Base-by-base conservation (phyloP, 2,329 filamentous ascomycete species). In the Hypoxylon rubiginosum region DNA sequence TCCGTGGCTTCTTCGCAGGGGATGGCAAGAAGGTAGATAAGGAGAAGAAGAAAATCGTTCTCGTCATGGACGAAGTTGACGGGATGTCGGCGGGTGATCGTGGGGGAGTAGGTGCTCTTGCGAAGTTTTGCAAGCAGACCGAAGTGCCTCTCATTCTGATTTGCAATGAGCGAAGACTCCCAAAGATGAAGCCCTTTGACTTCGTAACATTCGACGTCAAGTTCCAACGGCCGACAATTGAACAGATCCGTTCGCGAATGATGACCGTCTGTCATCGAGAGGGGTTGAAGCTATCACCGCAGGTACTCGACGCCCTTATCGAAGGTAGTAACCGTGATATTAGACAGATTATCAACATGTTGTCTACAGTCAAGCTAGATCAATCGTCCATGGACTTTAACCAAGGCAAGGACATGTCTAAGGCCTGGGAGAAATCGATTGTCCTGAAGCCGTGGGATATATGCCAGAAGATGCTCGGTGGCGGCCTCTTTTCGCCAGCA, bases 51-150 rank as follows among this genome's bases (percentile, higher is more conserved):
- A 97, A 97, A 73, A 89, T 98, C 34, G 93, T 97, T 5, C 83
- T 99, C 52, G 93, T 99, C 80, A 98, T 99, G 96, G 96, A 99
- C 73, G 96, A 99, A 80, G 96, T 99, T 4, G 96, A 99, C 74
- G 96, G 96, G 56, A 98, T 99, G 96, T 98, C 95, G 66, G 94
- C 93, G 36, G 96, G 96, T 76, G 96, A 99, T 77, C 91, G 96
- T 66, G 96, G 96, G 71, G 96, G 96, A 78, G 96, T 99, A 51
- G 96, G 94, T 54, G 96, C 96, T 30, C 85, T 99, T 61, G 95
- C 96, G 61, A 93, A 96, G 63, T 91, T 97, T 58, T 97, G 95
- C 85, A 97, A 92, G 82, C 97, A 97, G 84, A 96, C 94, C 0
- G 90, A 96, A 72, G 90, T 99, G 24, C 96, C 96, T 0, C 91